These are phyloP conservation scores for Saccharomycopsis guyanensis DNA, from an alignment of 805 yeast species.

Conservation along the genomic window DNA sequence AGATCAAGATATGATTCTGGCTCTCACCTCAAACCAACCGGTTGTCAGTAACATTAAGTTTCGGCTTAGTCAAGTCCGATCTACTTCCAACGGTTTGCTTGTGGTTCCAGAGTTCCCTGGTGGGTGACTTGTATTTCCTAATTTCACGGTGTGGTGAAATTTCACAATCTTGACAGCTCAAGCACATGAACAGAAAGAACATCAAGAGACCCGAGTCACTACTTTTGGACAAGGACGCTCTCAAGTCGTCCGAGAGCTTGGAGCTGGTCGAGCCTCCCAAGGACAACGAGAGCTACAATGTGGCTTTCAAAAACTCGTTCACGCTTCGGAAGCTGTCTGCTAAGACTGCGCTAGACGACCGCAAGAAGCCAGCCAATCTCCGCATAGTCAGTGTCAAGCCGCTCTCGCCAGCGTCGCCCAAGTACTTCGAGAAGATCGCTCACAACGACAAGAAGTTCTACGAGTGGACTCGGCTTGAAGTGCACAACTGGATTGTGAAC, in stretches of 20 bases:
- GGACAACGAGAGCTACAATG: slow-evolving; percentile 12
- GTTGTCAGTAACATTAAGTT: too few relatives aligned
- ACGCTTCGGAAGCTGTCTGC: slow-evolving; percentile 12
- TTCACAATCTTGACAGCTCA: too few relatives aligned
- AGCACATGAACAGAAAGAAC: slow-evolving; percentile 21
- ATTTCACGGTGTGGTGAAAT: too few relatives aligned
- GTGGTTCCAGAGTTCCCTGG: too few relatives aligned
- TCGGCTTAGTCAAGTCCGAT: too few relatives aligned
- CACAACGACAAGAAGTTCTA: slow-evolving; percentile 16
- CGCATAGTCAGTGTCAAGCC: slow-evolving; percentile 5
- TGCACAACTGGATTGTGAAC: slow-evolving; percentile 20
- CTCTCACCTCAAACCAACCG: too few relatives aligned
- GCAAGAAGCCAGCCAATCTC: background rate
- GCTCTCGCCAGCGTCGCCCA: slow-evolving; percentile 18
- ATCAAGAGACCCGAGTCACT: slow-evolving; percentile 20
- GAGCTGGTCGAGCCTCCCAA: slow-evolving; percentile 6
- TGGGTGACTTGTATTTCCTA: too few relatives aligned
- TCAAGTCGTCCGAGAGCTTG: slow-evolving; percentile 6
- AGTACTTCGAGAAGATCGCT: slow-evolving; percentile 13
- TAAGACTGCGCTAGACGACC: background rate
- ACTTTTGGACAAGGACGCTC: slow-evolving; percentile 9
- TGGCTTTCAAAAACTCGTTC: slow-evolving; percentile 19
- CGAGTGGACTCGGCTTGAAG: slow-evolving; percentile 21
- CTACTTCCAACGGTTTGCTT: too few relatives aligned
- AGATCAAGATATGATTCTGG: too few relatives aligned